Conservation (phyloP, 1,284 basidiomycete species). For the Cryptococcus sp. region DNA sequence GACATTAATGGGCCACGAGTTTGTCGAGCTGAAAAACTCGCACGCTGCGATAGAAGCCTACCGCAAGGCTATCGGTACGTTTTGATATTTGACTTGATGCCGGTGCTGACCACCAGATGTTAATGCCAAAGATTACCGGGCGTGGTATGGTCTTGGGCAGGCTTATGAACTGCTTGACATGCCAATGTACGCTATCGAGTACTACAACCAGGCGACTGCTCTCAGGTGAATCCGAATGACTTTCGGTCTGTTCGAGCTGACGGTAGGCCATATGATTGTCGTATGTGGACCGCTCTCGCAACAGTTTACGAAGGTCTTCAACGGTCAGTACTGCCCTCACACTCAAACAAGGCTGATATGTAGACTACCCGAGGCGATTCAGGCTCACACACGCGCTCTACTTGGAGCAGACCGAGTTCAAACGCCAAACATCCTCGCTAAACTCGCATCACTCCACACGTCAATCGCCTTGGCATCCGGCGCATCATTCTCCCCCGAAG, state of each 20-base stretch:
- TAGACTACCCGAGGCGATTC: conserved; percentile 77
- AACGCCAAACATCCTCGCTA: conserved; percentile 63
- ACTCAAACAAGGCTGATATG: neutral
- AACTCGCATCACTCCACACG: conserved; percentile 67
- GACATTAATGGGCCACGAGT: conserved; percentile 99
- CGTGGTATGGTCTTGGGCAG: conserved; percentile 98
- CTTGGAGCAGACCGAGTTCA: conserved; percentile 78
- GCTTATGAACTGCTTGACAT: conserved; percentile 95
- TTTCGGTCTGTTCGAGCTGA: conserved; percentile 1
- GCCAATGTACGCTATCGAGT: conserved; percentile 92
- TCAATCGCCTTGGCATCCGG: conserved; percentile 28
- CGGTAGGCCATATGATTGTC: conserved; percentile 84
- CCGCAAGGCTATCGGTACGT: conserved; percentile 83
- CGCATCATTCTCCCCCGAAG: conserved; percentile 9
- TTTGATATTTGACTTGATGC: neutral
- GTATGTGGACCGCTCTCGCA: conserved; percentile 93
- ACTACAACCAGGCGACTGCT: conserved; percentile 93
- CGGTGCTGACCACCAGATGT: conserved; percentile 58
- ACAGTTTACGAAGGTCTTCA: conserved; percentile 89
- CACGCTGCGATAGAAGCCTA: conserved; percentile 99
- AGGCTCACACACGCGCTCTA: conserved; percentile 81
- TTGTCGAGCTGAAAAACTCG: conserved; percentile 97
- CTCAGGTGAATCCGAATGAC: conserved; percentile 59
- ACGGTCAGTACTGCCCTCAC: conserved; percentile 51
- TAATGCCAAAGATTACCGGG: conserved; percentile 92